These are phyloP conservation scores for Drechslerella dactyloides DNA, from an alignment of 2,329 filamentous ascomycete genomes.

Conservation along the genomic window DNA sequence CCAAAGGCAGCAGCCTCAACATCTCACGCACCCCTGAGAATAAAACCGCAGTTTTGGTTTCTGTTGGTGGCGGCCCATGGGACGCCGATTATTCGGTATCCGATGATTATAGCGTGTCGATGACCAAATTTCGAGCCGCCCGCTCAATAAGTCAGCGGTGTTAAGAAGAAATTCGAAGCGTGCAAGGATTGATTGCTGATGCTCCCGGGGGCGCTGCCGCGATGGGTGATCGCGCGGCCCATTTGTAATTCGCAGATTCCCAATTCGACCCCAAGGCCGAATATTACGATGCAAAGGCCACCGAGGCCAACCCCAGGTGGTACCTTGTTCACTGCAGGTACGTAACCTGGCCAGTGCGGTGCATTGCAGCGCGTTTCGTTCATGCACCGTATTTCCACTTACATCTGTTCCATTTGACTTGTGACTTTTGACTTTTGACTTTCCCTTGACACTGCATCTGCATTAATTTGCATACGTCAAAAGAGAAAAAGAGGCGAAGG, in stretches of 20 bases:
- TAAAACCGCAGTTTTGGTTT: slow-evolving; percentile 21
- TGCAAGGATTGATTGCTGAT: slow-evolving; percentile 33
- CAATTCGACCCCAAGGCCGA: slow-evolving; percentile 74
- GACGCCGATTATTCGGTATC: slow-evolving; percentile 9
- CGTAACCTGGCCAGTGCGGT: neutral
- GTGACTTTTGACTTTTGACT: neutral
- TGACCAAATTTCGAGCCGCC: slow-evolving; percentile 18
- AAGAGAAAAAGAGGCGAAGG: neutral
- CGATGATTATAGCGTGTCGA: slow-evolving; percentile 11
- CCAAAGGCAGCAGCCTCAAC: slow-evolving; percentile 51
- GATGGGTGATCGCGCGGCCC: neutral
- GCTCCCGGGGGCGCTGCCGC: neutral
- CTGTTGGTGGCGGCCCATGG: slow-evolving; percentile 43
- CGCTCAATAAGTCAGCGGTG: slow-evolving; percentile 23
- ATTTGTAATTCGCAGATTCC: slow-evolving; percentile 62
- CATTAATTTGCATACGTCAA: slow-evolving; percentile 5
- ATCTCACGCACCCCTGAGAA: slow-evolving; percentile 53
- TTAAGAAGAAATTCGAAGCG: too few relatives aligned
- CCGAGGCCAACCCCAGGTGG: slow-evolving; percentile 76
- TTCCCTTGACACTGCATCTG: too few relatives aligned
- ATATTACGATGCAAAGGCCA: slow-evolving; percentile 83
- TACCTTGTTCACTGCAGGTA: slow-evolving; percentile 71
- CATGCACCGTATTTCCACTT: neutral
- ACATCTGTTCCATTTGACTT: neutral
- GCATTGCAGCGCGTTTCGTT: neutral